Evolutionary conservation across 2,329 filamentous ascomycete species (phyloP), one percentile per base, ranked within the genome.

Genomic region (Bipolaris zeicola): DNA sequence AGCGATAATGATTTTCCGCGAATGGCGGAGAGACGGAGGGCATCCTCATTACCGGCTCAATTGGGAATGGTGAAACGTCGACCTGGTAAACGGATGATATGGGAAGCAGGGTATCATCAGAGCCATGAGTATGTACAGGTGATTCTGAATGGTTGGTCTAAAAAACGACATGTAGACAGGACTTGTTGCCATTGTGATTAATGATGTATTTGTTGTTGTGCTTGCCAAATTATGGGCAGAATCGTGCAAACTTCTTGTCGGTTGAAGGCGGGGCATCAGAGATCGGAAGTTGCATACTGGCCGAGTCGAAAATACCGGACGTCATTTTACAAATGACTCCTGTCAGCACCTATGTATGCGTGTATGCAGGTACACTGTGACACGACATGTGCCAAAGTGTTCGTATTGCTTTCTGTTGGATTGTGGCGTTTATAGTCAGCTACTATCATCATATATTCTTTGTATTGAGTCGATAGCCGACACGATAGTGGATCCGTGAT

Each of bases 21-120:
- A 59, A 58, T 61, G 26, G 34, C 39, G 18, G 39, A 28, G 39
- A 43, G 45, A 47, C 58, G 49, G 55, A 47, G 37, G 13, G 13
- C 14, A 54, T 31, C 28, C 39, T 38, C 6, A 33, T 45, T 43
- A 20, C 14, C 16, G 24, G 18, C 57, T 47, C 49, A 16, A 45
- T 52, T 39, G 24, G 50, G 57, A 26, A 49, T 53, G 42, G 50
- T 57, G 54, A 60, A 48, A 60, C 48, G 8, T 45, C 41, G 14
- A 36, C 47, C 41, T 46, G 46, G 41, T 50, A 22, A 18, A 42
- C 34, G 47, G 52, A 26, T 42, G 36, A 31, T 42, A 46, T 51
- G 22, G 28, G 36, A 41, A 34, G 24, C 42, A 36, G 41, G 43
- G 28, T 38, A 38, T 39, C 18, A 11, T 42, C 24, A 33, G 39